phyloP scores from a whole-genome alignment of 129 eudicot genomes.

The Oenanthe sinensis region DNA sequence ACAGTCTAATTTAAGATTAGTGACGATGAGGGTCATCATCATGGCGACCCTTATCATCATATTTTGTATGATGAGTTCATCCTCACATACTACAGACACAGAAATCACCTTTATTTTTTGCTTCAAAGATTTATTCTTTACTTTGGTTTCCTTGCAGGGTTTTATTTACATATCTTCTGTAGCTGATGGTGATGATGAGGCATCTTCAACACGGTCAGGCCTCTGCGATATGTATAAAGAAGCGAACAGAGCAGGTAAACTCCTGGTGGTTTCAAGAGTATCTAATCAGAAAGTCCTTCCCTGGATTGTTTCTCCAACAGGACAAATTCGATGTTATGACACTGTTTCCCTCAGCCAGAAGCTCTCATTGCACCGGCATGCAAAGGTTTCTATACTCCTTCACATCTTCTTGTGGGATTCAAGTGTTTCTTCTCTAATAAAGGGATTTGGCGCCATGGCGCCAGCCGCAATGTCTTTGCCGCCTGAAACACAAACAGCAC shows the following conservation, averaged over 20 bases:
- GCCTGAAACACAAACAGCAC: constrained; percentile 27
- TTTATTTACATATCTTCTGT: constrained; percentile 77
- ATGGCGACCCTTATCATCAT: not conserved
- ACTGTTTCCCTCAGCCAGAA: constrained; percentile 91
- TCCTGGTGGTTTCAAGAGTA: constrained; percentile 56
- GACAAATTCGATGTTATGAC: constrained; percentile 76
- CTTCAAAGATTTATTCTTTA: not conserved
- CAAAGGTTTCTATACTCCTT: constrained; percentile 45
- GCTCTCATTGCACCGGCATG: constrained; percentile 73
- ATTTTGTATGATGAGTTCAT: not conserved
- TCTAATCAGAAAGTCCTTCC: constrained; percentile 78
- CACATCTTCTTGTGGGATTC: constrained; percentile 69
- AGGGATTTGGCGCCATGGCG: constrained; percentile 25
- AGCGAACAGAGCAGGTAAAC: constrained; percentile 46
- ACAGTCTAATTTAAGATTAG: not conserved
- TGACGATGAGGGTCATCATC: not conserved
- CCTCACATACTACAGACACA: not conserved
- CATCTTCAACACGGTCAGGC: constrained; percentile 72
- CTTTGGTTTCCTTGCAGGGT: constrained; percentile 36
- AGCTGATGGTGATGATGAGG: constrained; percentile 34
- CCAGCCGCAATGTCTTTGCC: constrained; percentile 23
- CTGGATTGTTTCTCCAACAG: constrained; percentile 80
- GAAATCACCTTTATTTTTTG: not conserved
- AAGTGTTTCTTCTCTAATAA: constrained; percentile 22
- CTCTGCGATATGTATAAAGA: constrained; percentile 48